Evolutionary conservation across 1,139 yeast species (phyloP).

Genomic region (Casaregolazyma lundiana): DNA sequence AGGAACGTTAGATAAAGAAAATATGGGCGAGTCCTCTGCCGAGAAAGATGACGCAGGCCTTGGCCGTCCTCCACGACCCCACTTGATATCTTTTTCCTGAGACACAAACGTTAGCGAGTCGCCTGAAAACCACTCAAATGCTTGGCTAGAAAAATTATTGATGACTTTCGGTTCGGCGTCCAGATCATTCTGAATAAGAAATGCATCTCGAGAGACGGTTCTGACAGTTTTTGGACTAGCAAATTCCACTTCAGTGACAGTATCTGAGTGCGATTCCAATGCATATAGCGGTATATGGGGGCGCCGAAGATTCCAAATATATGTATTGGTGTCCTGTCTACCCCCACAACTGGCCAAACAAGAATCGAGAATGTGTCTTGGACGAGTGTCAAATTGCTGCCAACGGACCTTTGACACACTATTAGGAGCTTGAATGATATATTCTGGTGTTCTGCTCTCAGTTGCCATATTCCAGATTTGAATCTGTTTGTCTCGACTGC

Average conservation of each 20-base stretch:
- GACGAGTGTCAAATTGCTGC: constrained; percentile 37
- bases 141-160: constrained; percentile 49
- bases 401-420: constrained; percentile 71
- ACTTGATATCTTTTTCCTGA: constrained; percentile 38
- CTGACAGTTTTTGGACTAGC: constrained; percentile 48
- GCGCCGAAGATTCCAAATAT: constrained; percentile 68
- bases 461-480: constrained; percentile 69
- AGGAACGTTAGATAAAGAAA: background rate
- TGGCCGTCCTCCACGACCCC: background rate
- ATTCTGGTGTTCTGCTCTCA: constrained; percentile 56
- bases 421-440: constrained; percentile 69
- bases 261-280: constrained; percentile 48
- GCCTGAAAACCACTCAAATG: constrained; percentile 55
- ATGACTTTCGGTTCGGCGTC: constrained; percentile 46
- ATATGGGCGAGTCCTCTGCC: background rate
- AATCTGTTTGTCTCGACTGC: constrained; percentile 85
- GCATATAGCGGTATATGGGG: constrained; percentile 71
- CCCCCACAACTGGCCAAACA: constrained; percentile 75
- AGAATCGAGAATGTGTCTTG: constrained; percentile 33
- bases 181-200: constrained; percentile 53
- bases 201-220: constrained; percentile 51
- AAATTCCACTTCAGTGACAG: constrained; percentile 49
- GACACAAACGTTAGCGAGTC: constrained; percentile 50
- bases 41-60: background rate
- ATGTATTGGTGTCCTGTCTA: constrained; percentile 63